phyloP scores from a whole-genome alignment of 108 stramenopile species.

The Conticribra weissflogii region DNA sequence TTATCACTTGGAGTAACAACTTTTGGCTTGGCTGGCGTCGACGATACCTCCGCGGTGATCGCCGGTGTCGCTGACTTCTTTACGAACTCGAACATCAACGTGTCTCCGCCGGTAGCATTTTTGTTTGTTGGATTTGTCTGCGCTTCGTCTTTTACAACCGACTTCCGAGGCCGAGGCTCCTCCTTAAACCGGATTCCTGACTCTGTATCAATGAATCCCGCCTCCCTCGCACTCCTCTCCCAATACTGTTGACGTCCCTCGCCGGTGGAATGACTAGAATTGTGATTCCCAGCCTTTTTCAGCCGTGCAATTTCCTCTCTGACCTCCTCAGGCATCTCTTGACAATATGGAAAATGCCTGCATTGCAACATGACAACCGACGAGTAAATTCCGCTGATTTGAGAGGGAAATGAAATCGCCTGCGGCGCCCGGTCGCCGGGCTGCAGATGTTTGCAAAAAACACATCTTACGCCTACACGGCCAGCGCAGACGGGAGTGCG shows the following conservation, averaged over 20 bases:
- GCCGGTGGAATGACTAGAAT: not conserved
- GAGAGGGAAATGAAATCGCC: conserved; percentile 20
- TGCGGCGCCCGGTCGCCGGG: conserved; percentile 24
- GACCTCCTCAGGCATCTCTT: conserved; percentile 27
- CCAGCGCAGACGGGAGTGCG: conserved; percentile 22
- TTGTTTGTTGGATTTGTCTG: conserved; percentile 7
- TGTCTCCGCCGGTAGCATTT: no score
- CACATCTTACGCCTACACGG: conserved; percentile 70
- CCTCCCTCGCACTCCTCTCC: conserved; percentile 24
- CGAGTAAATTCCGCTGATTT: conserved; percentile 18
- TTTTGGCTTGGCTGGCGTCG: no score
- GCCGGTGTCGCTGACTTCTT: no score
- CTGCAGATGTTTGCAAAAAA: conserved; percentile 49
- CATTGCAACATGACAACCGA: conserved; percentile 47
- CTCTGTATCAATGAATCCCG: conserved; percentile 39
- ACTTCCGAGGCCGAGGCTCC: no score
- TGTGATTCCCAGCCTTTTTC: conserved; percentile 27
- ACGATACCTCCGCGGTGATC: no score
- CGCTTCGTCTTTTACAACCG: not conserved
- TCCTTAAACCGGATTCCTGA: conserved; percentile 38
- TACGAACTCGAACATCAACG: no score
- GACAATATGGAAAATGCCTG: conserved; percentile 40
- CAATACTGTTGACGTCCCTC: conserved; percentile 26
- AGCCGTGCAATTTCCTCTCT: conserved; percentile 20
- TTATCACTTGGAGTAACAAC: no score